These are phyloP conservation scores for Hypomontagnella submonticulosa DNA, from an alignment of 495 filamentous ascomycete species.

Conservation along the genomic window DNA sequence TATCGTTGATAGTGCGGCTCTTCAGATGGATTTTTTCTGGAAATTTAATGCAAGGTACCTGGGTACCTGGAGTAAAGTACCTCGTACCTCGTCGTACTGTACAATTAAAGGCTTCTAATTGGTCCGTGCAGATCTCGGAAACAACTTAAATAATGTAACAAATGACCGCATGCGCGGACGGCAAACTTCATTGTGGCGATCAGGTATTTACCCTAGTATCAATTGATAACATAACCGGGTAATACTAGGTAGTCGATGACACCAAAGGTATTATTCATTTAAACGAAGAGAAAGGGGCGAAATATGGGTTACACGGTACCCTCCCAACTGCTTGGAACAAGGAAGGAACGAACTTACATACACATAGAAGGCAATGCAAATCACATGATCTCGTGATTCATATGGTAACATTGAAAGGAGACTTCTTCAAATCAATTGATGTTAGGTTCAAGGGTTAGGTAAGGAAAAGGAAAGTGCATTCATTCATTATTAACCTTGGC, in stretches of 20 bases:
- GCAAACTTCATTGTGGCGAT: constrained; percentile 14
- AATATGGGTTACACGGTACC: constrained; percentile 2
- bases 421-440: too few relatives aligned
- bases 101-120: neutral
- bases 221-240: too few relatives aligned
- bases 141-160: too few relatives aligned
- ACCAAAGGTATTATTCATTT: constrained; percentile 19
- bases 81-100: neutral
- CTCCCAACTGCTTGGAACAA: constrained; percentile 12
- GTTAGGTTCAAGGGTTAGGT: too few relatives aligned
- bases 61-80: constrained; percentile 1
- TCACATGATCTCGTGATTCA: constrained; percentile 36
- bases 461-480: too few relatives aligned
- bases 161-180: too few relatives aligned
- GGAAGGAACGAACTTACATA: too few relatives aligned
- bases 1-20: constrained; percentile 37
- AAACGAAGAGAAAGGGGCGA: constrained; percentile 1
- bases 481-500: too few relatives aligned
- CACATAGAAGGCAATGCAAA: constrained; percentile 11
- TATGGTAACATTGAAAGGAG: neutral
- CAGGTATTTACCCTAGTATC: neutral
- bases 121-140: too few relatives aligned
- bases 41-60: constrained; percentile 8
- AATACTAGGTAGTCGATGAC: neutral
- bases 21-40: constrained; percentile 15